These are phyloP conservation scores for Collybia sordida DNA, from an alignment of 768 basidiomycete genomes.

Conservation along the genomic window DNA sequence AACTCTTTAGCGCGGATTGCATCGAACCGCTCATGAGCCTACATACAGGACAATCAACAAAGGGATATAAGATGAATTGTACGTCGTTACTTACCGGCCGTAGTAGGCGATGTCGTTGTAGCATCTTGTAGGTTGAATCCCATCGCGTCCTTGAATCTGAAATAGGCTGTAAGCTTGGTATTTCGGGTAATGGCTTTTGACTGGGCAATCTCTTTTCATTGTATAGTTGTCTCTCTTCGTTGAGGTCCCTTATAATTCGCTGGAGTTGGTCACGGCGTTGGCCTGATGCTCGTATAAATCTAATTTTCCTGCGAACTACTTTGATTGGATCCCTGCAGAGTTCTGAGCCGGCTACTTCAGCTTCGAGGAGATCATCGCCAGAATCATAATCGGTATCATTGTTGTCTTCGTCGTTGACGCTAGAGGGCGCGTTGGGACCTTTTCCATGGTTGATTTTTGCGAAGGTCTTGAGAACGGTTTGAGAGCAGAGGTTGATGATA, in stretches of 20 bases:
- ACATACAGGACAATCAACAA: constrained; percentile 8
- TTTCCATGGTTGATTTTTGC: background rate
- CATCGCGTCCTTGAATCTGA: constrained; percentile 16
- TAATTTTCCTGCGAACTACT: background rate
- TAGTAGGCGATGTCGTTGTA: constrained; percentile 10
- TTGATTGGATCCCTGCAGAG: background rate
- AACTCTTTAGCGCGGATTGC: constrained; percentile 1
- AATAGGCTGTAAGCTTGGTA: constrained; percentile 13
- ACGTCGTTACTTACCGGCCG: constrained; percentile 12
- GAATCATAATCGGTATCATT: background rate
- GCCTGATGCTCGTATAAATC: background rate
- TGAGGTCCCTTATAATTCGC: constrained; percentile 1
- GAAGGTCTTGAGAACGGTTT: no score
- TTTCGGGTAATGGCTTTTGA: constrained; percentile 3
- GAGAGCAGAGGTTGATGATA: no score
- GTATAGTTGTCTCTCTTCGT: background rate
- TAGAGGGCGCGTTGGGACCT: background rate
- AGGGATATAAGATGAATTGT: background rate
- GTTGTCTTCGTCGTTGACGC: background rate
- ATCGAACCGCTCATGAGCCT: background rate
- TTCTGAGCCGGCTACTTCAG: background rate
- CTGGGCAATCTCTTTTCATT: no score
- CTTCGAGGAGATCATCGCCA: background rate
- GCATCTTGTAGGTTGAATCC: constrained; percentile 16
- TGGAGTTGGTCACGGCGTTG: background rate